Evolutionary conservation across 2,329 filamentous ascomycete species (phyloP), one percentile per base, ranked within the genome.

Genomic region (Colletotrichum sp.): DNA sequence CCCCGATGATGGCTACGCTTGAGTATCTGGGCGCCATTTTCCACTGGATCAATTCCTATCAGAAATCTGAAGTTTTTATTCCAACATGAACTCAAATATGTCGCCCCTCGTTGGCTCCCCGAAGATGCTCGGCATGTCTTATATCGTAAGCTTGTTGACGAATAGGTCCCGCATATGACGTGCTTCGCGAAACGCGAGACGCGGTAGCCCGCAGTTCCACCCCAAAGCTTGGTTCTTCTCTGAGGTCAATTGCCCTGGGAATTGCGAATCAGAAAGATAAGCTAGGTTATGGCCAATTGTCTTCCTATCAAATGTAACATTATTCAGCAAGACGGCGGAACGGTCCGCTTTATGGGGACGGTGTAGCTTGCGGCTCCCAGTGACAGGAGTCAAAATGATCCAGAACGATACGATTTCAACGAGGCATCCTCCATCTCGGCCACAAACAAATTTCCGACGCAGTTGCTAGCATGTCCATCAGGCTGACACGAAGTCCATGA

Each of bases 1-100:
- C 87, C 10, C 91, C 90, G 75, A 92, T 90, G 12, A 92, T 86
- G 32, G 90, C 91, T 15, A 92, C 86, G 80, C 78, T 32, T 9
- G 68, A 67, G 9, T 75, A 71, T 28, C 71, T 44, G 9, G 71
- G 71, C 8, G 71, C 67, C 71, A 74, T 71, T 9, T 6, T 36
- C 4, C 4, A 44, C 18, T 18, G 5, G 26, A 24, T 24, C 12
- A 15, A 15, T 28, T 8, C 13, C 8, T 9, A 44, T 12, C 18
- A 44, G 18, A 26, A 7, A 26, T 26, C 9, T 6, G 24, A 26
- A 15, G 21, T 26, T 16, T 5, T 4, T 3, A 3, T 12, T 3
- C 39, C 9, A 6, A 10, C 5, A n/a, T n/a, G 8, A 12, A n/a
- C 18, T n/a, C 39, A 7, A 12, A 49, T n/a, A 12, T 21, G 1